Evolutionary conservation across 805 yeast species (phyloP).

Genomic region (Starmerella vaccinii): DNA sequence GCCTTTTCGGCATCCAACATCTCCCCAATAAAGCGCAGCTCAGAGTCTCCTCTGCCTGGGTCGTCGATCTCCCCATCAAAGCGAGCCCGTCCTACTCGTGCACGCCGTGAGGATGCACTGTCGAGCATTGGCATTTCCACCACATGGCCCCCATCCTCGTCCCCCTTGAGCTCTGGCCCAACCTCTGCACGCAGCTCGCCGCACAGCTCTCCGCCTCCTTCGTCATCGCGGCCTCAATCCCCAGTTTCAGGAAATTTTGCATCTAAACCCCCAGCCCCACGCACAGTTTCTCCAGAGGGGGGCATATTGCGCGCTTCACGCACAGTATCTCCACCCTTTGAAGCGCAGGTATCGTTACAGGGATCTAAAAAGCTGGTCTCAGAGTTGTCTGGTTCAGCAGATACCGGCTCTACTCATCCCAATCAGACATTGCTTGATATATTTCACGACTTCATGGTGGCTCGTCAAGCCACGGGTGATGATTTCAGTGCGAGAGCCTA

Average conservation of each 20-base stretch:
- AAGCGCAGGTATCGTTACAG: not conserved
- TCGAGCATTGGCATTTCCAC: not conserved
- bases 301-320: no score
- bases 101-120: not conserved
- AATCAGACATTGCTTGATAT: constrained; percentile 31
- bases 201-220: no score
- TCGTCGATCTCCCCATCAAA: not conserved
- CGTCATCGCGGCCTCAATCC: no score
- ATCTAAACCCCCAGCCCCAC: no score
- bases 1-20: not conserved
- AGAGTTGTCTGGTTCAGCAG: not conserved
- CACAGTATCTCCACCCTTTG: no score
- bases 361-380: not conserved
- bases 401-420: not conserved
- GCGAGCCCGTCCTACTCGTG: not conserved
- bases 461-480: constrained; percentile 32
- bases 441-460: constrained; percentile 30
- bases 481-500: constrained; percentile 37
- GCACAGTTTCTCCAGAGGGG: no score
- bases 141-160: no score
- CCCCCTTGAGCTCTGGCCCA: no score
- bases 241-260: no score
- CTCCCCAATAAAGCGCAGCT: not conserved
- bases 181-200: no score
- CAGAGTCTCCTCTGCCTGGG: not conserved